These are phyloP conservation scores for Tuber indicum DNA, from an alignment of 495 filamentous ascomycete genomes.

Conservation along the genomic window DNA sequence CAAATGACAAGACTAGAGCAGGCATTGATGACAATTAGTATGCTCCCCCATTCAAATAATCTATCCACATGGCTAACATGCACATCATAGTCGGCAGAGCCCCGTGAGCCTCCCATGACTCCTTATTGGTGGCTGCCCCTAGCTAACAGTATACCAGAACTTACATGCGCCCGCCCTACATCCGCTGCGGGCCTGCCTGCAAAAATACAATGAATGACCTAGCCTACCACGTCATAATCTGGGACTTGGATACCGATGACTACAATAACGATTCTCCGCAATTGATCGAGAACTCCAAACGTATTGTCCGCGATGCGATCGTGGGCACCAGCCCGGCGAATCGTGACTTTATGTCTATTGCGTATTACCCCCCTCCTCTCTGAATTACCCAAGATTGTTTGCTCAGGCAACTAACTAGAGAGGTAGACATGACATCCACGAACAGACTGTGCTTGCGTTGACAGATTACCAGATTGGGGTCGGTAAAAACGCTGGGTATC, in stretches of 20 bases:
- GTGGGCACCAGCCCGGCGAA: neutral
- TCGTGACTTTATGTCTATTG: constrained; percentile 22
- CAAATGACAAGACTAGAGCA: constrained; percentile 63
- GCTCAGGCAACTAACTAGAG: neutral
- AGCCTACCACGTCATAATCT: constrained; percentile 60
- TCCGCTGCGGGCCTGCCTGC: constrained; percentile 50
- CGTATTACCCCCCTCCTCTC: constrained; percentile 8
- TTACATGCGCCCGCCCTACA: constrained; percentile 69
- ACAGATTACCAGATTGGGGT: constrained; percentile 41
- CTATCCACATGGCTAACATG: neutral
- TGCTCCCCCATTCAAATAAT: neutral
- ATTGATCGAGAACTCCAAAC: constrained; percentile 56
- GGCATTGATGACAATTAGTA: constrained; percentile 55
- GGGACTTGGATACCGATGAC: constrained; percentile 63
- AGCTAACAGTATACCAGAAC: constrained; percentile 57
- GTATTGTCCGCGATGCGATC: constrained; percentile 43
- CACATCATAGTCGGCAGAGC: neutral
- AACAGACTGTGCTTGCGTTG: constrained; percentile 42
- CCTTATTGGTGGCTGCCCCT: constrained; percentile 17
- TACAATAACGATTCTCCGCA: constrained; percentile 53
- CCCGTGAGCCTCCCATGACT: neutral
- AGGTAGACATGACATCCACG: constrained; percentile 44
- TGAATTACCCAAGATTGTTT: neutral
- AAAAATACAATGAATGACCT: constrained; percentile 49
- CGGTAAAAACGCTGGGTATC: constrained; percentile 37